These are phyloP conservation scores for Pseudogymnoascus sp. DNA, from an alignment of 2,329 filamentous ascomycete genomes.

Conservation along the genomic window DNA sequence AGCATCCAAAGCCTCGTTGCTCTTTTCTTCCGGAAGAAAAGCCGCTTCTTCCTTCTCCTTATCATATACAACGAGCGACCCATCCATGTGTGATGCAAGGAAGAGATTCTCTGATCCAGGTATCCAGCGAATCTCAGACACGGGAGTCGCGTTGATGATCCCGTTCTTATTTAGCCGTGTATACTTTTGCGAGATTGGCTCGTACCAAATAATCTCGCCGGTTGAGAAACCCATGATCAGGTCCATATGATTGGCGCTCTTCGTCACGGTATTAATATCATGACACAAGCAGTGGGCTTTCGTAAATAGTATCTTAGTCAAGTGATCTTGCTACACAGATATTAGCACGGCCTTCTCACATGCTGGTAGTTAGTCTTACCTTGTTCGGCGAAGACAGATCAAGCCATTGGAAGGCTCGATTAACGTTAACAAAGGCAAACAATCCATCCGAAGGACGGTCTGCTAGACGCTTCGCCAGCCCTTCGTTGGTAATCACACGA, in stretches of 20 bases:
- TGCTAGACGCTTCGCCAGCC: constrained; percentile 65
- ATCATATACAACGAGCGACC: constrained; percentile 86
- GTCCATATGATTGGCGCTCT: constrained; percentile 72
- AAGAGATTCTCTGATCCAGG: constrained; percentile 91
- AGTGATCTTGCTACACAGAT: constrained; percentile 50
- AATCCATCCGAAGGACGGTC: constrained; percentile 73
- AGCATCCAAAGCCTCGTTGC: constrained; percentile 22
- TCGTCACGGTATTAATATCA: constrained; percentile 80
- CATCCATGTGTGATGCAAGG: constrained; percentile 85
- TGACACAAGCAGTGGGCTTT: constrained; percentile 94
- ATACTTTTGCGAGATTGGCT: constrained; percentile 93
- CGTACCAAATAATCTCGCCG: constrained; percentile 97
- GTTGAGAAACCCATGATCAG: constrained; percentile 94
- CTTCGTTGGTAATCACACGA: constrained; percentile 86
- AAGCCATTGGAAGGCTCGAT: constrained; percentile 92
- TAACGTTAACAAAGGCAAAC: constrained; percentile 92
- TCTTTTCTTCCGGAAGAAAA: constrained; percentile 57
- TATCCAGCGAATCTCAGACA: constrained; percentile 86
- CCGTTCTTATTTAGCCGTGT: constrained; percentile 95
- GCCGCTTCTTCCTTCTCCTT: constrained; percentile 89
- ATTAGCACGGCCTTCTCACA: background rate
- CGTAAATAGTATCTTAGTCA: constrained; percentile 94
- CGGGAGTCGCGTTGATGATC: constrained; percentile 75
- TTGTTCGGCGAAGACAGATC: constrained; percentile 73
- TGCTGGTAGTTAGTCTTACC: constrained; percentile 32